Evolutionary conservation across 805 yeast genomes (phyloP).

Genomic region (Metschnikowia continentalis): DNA sequence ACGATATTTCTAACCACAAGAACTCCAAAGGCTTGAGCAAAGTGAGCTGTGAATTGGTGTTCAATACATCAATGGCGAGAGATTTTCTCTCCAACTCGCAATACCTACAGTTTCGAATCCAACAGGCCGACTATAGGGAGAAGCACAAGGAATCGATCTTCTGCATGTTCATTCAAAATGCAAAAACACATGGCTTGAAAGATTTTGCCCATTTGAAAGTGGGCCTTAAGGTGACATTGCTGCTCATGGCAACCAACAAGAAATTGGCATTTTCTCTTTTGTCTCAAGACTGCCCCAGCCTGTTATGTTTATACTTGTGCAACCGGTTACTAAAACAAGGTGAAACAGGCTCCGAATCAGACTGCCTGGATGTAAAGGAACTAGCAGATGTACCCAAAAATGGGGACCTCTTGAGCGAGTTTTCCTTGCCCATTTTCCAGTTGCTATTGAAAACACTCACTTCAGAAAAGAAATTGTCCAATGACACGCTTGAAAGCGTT

Average conservation of each 20-base stretch:
- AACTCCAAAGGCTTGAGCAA: neutral
- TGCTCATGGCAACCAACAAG: conserved; percentile 5
- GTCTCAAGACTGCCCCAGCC: conserved; percentile 17
- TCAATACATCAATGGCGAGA: conserved; percentile 1
- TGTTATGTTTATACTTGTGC: conserved; percentile 40
- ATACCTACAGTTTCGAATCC: conserved; percentile 11
- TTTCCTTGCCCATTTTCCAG: conserved; percentile 42
- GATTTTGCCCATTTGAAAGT: neutral
- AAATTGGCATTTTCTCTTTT: conserved; percentile 4
- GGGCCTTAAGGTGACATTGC: neutral
- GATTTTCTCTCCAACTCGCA: conserved; percentile 12
- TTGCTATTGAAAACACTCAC: conserved; percentile 31
- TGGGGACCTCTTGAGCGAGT: conserved; percentile 22
- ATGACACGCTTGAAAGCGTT: conserved; percentile 9
- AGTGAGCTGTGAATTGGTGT: conserved; percentile 5
- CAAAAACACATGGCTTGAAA: conserved; percentile 1
- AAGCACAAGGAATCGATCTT: conserved; percentile 13
- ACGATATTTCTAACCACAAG: conserved; percentile 2
- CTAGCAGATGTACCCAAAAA: neutral
- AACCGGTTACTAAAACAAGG: conserved; percentile 33
- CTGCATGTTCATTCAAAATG: conserved; percentile 11
- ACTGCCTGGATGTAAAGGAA: neutral
- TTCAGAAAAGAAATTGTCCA: conserved; percentile 12
- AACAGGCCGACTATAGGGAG: conserved; percentile 13
- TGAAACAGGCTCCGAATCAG: neutral